Evolutionary conservation across 495 filamentous ascomycete species (phyloP), one percentile per base, ranked within the genome.

Genomic region (Daldinia grandis): DNA sequence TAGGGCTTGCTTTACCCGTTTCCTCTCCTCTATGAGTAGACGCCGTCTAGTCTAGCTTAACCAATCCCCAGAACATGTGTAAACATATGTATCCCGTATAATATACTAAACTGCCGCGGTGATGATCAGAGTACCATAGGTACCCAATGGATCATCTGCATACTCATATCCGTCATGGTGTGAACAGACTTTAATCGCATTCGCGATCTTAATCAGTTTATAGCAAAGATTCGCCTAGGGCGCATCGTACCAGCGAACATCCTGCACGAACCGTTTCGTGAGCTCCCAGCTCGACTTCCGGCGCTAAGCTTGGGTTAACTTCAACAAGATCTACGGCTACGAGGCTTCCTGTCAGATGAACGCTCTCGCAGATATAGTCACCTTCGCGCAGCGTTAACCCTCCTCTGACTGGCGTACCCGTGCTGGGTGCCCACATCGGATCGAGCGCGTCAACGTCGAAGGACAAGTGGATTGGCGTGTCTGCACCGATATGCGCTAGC

Each of bases 371-470:
- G 80, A 99, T 99, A 82, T 91, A 99, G 77, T 98, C 96, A 47
- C 96, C 95, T 82, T 99, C 95, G 44, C 95, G 86, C 72, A 99
- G 85, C 15, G 96, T 99, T 79, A 99, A 78, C 0, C 95, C 95
- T n/a, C 95, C 95, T 74, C 96, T 86, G 27, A 99, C 95, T 0
- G 95, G 93, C 10, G 95, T 99, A 17, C 95, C 95, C 0, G 95
- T 99, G 79, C 92, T 95, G 12, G 95, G 96, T 15, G 96, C 96
- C 90, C 93, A 94, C 84, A 94, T 90, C 12, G 95, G 95, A 78
- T 99, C 95, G 67, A 99, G 83, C 38, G 94, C 95, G 78, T 99
- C 95, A 65, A 99, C 93, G 76, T 99, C 95, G 76, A 99, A 98
- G 21, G 92, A 96, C 33, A 99, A 86, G 79, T 99, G 96, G 63